Evolutionary conservation across 371 early-diverging fungal genomes (phyloP), one percentile per base, ranked within the genome.

Genomic region (Mucor racemosus): DNA sequence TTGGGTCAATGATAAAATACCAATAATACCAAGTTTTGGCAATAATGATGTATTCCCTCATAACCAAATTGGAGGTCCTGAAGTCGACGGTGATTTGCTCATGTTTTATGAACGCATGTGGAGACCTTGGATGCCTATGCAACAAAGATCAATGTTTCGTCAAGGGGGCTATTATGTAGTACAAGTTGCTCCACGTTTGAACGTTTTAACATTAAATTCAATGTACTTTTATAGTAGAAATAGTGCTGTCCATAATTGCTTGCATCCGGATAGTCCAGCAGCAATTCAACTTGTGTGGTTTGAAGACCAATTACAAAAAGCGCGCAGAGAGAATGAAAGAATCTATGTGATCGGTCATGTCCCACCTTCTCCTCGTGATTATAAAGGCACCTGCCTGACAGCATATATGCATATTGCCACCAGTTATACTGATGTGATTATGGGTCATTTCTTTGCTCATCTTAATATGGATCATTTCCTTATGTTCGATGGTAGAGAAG

Each of bases 31-130:
- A n/a, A 81, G 82, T 9, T 76, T 89, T 55, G 95, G 95, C 26
- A 94, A 94, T 81, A 94, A 94, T 75, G 95, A 94, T 72, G 84
- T 91, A 6, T 86, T 84, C 62, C 92, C 91, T 26, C 91, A 92
- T 68, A 92, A 94, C 73, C 84, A 68, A 41, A 72, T 78, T 10
- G 73, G 71, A 1, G 79, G 66, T 6, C 40, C 58, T 7, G 68
- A 74, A n/a, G 13, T 21, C 0, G 68, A 73, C 34, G 65, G 55
- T 11, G 74, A 69, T 15, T 38, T 80, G 5, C 70, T 82, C 8
- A 48, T 56, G 19, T 64, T 80, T 85, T 76, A 85, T 78, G 58
- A 76, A 68, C 40, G 67, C 60, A 66, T 90, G 33, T 92, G 90
- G 90, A 64, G 78, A 33, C 71, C 66, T 4, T 81, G 88, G 70